Evolutionary conservation across 2,329 filamentous ascomycete genomes (phyloP).

Genomic region (Trichoderma sp.): DNA sequence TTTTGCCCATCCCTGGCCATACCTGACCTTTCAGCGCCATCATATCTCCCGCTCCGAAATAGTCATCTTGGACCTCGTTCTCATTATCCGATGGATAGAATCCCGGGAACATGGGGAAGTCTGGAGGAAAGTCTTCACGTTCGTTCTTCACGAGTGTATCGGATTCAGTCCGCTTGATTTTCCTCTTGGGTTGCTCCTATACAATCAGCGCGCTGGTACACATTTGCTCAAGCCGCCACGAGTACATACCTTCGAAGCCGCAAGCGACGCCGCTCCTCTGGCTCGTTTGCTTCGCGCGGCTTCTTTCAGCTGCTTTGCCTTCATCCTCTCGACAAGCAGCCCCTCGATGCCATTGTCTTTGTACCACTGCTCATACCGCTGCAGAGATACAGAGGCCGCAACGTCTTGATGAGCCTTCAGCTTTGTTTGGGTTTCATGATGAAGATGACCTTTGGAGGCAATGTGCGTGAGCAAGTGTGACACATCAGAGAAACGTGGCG

Average conservation of each 20-base stretch:
- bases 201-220: background rate
- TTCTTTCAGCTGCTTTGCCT: slow-evolving; percentile 69
- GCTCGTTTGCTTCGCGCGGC: slow-evolving; percentile 50
- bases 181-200: slow-evolving; percentile 19
- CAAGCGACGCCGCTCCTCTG: slow-evolving; percentile 24
- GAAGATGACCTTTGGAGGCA: slow-evolving; percentile 86
- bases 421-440: slow-evolving; percentile 77
- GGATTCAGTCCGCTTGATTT: slow-evolving; percentile 30
- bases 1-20: slow-evolving; percentile 77
- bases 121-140: slow-evolving; percentile 26
- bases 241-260: slow-evolving; percentile 26
- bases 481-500: slow-evolving; percentile 79
- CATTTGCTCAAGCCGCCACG: background rate
- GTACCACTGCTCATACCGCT: slow-evolving; percentile 78
- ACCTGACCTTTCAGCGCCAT: slow-evolving; percentile 64
- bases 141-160: slow-evolving; percentile 30
- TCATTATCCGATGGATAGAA: slow-evolving; percentile 31
- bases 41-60: slow-evolving; percentile 29
- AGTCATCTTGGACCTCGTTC: slow-evolving; percentile 30
- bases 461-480: slow-evolving; percentile 92
- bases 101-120: slow-evolving; percentile 31
- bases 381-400: slow-evolving; percentile 60
- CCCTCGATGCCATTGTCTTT: slow-evolving; percentile 64
- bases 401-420: slow-evolving; percentile 66
- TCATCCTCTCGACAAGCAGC: slow-evolving; percentile 75